Percentiles rank a stretch among this genome's conserved stretches.
These are phyloP conservation scores for Fomitopsis pulvina DNA, from an alignment of 768 basidiomycete species.

Conservation along the genomic window DNA sequence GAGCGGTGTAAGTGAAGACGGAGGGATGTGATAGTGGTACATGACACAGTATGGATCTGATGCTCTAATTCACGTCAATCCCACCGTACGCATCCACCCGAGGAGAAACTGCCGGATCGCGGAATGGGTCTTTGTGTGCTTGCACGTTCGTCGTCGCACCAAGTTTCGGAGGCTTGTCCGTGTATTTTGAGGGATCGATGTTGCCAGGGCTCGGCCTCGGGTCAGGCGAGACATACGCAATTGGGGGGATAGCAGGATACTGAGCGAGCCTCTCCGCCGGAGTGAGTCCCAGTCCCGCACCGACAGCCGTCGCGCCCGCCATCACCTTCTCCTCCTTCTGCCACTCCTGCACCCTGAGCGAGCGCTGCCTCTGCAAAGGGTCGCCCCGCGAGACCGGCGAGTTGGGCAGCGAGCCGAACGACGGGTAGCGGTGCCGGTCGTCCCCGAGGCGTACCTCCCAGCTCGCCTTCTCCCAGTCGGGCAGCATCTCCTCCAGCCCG, in stretches of 20 bases:
- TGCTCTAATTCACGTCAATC: background rate
- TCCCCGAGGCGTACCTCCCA: conserved; percentile 41
- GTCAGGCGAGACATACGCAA: background rate
- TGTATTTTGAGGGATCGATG: background rate
- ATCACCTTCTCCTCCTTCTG: background rate
- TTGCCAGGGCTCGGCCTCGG: background rate
- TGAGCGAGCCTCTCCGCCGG: background rate
- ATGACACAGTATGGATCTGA: background rate
- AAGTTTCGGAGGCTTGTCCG: background rate
- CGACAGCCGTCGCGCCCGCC: background rate
- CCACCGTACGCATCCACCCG: conserved; percentile 12
- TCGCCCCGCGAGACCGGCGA: conserved; percentile 3
- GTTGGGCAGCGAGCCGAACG: conserved; percentile 18
- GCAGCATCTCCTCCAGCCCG: conserved; percentile 49
- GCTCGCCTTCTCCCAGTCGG: conserved; percentile 55
- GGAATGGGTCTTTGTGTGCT: background rate
- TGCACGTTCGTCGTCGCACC: background rate
- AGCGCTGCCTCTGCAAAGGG: background rate
- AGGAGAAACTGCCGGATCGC: background rate
- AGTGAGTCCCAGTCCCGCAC: background rate
- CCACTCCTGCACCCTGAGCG: background rate
- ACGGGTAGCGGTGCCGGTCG: conserved; percentile 24
- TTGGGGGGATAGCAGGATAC: background rate
- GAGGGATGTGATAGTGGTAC: background rate
- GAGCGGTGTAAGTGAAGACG: too few relatives aligned